Evolutionary conservation across 805 yeast species (phyloP).

Genomic region (Zygoascus flipseniorum): DNA sequence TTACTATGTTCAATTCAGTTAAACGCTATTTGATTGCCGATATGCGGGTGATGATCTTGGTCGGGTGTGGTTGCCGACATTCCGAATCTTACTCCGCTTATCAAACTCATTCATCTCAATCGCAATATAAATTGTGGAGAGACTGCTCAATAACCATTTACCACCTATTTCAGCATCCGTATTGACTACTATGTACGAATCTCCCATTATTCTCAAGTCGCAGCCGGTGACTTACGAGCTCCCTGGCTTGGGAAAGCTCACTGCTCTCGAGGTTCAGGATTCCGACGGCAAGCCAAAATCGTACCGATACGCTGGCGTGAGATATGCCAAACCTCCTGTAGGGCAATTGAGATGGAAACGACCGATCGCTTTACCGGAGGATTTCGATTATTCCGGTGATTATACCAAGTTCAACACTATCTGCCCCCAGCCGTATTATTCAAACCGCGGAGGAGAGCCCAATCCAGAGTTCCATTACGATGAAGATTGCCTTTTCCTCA

Average conservation of each 20-base stretch:
- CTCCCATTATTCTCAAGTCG: background rate
- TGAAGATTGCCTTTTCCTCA: constrained; percentile 31
- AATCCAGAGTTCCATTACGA: constrained; percentile 24
- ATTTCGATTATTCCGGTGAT: constrained; percentile 33
- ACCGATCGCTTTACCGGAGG: constrained; percentile 29
- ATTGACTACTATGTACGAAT: background rate
- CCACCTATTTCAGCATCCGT: background rate
- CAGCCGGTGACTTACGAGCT: background rate
- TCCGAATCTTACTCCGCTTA: too few relatives aligned
- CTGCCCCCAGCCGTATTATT: constrained; percentile 31
- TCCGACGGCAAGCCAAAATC: constrained; percentile 1
- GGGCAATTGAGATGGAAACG: constrained; percentile 29
- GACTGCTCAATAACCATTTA: too few relatives aligned
- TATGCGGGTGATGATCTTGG: too few relatives aligned
- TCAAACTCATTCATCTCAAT: too few relatives aligned
- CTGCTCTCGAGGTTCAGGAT: background rate
- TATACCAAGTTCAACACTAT: constrained; percentile 29
- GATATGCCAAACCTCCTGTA: constrained; percentile 29
- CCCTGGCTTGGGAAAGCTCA: background rate
- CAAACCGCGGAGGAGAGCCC: constrained; percentile 14
- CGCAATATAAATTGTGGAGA: too few relatives aligned
- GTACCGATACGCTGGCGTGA: constrained; percentile 19
- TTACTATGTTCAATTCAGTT: too few relatives aligned
- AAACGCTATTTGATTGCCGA: too few relatives aligned
- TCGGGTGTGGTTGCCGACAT: too few relatives aligned